Percentiles rank a stretch among this genome's conserved stretches.
These are phyloP conservation scores for Eimeria nieschulzi DNA, from an alignment of 169 alveolate species.

Conservation along the genomic window DNA sequence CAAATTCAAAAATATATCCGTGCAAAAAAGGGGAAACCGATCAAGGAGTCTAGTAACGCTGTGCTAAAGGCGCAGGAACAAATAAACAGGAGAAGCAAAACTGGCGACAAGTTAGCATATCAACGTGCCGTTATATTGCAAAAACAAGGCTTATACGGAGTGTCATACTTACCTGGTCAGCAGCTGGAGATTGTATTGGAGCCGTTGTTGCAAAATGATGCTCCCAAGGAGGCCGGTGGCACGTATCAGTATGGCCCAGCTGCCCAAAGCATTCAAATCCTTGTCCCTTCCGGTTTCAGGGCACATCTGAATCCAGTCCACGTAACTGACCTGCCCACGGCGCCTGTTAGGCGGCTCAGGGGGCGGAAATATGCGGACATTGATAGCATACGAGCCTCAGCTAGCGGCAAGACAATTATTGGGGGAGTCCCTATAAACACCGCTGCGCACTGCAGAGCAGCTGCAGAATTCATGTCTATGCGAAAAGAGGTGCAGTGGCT, in stretches of 20 bases:
- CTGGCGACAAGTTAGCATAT: too few relatives aligned
- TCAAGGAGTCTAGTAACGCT: too few relatives aligned
- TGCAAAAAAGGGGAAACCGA: not conserved
- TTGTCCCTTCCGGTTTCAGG: conserved; percentile 52
- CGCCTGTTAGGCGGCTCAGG: conserved; percentile 56
- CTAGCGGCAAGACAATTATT: conserved; percentile 7
- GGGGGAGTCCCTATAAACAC: conserved; percentile 47
- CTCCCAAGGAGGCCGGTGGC: not conserved
- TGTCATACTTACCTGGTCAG: not conserved
- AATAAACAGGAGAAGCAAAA: too few relatives aligned
- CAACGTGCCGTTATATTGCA: too few relatives aligned
- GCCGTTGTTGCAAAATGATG: conserved; percentile 21
- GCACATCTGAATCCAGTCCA: conserved; percentile 18
- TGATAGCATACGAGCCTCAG: not conserved
- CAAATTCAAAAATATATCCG: conserved; percentile 33
- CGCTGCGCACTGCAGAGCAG: conserved; percentile 52
- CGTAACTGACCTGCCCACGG: not conserved
- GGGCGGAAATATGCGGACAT: conserved; percentile 2
- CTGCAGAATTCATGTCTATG: conserved; percentile 43
- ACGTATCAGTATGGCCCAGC: not conserved
- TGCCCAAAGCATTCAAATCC: conserved; percentile 20
- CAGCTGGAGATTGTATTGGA: conserved; percentile 42
- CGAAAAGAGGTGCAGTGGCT: conserved; percentile 45
- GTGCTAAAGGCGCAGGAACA: too few relatives aligned
- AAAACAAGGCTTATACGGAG: too few relatives aligned